Conservation (phyloP, 2,329 filamentous ascomycete species). For the Hypoxylon sp. region DNA sequence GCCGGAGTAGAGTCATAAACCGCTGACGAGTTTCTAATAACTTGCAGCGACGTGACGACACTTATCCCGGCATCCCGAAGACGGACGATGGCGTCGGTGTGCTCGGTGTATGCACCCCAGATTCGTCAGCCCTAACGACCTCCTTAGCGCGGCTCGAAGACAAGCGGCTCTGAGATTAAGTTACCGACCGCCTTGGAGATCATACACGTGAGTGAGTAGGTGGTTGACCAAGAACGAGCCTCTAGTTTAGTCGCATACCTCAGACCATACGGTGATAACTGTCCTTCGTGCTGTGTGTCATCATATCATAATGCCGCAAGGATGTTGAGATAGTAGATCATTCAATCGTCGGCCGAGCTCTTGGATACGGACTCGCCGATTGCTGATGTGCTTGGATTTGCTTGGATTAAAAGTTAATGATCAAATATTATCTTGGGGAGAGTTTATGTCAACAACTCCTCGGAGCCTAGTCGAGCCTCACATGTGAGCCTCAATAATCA, state of each 20-base stretch:
- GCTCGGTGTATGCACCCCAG: conserved; percentile 17
- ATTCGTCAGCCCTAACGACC: conserved; percentile 30
- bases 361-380: not conserved
- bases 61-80: not conserved
- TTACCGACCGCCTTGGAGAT: conserved; percentile 17
- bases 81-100: conserved; percentile 13
- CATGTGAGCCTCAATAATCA: not conserved
- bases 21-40: conserved; percentile 17
- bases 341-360: not conserved
- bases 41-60: conserved; percentile 30
- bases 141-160: not conserved
- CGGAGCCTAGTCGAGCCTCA: not conserved
- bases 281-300: not conserved
- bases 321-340: conserved; percentile 10
- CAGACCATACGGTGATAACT: not conserved
- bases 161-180: conserved; percentile 37
- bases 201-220: conserved; percentile 1
- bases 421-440: not conserved
- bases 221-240: not conserved
- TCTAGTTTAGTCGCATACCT: not conserved
- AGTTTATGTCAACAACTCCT: not conserved
- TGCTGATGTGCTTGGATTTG: conserved; percentile 3
- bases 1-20: conserved; percentile 7
- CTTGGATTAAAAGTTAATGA: not conserved
- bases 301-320: not conserved